phyloP scores from a whole-genome alignment of 2,329 filamentous ascomycete genomes.

The Helminthosporium solani region DNA sequence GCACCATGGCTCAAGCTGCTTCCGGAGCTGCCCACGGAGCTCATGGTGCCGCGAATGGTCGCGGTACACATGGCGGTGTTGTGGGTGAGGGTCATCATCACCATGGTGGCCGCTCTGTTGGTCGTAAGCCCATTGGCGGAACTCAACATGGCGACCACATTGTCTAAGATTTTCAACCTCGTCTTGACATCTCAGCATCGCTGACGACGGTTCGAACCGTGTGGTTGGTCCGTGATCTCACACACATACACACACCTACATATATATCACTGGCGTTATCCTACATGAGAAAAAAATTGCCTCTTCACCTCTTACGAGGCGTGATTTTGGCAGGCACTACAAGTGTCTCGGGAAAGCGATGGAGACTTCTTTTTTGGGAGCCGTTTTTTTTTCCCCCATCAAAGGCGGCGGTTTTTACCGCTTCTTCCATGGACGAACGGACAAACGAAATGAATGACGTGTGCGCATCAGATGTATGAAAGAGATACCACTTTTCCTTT shows the following conservation, averaged over 20 bases:
- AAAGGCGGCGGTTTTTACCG: too few species aligned
- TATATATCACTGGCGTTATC: too few species aligned
- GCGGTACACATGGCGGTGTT: constrained; percentile 21
- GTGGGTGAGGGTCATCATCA: constrained; percentile 24
- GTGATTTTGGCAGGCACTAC: neutral
- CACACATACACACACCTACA: too few species aligned
- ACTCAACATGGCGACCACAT: constrained; percentile 29
- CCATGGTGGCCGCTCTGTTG: constrained; percentile 23
- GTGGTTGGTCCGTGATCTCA: too few species aligned
- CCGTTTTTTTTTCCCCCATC: too few species aligned
- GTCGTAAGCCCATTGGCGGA: constrained; percentile 32
- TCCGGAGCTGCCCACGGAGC: constrained; percentile 14
- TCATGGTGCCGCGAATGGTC: constrained; percentile 29
- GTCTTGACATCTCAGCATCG: neutral
- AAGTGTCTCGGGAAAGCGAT: neutral
- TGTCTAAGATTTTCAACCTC: constrained; percentile 17
- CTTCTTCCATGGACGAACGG: too few species aligned
- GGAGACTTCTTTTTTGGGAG: neutral
- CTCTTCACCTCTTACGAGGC: neutral
- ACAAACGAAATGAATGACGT: too few species aligned
- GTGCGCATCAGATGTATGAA: too few species aligned
- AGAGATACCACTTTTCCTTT: too few species aligned
- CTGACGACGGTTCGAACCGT: too few species aligned
- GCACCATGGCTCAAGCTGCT: constrained; percentile 29
- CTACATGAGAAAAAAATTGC: neutral